Percentiles rank a stretch among this genome's conserved stretches.
Evolutionary conservation across 345 rosid species (phyloP).

Genomic region (Brassica carinata): DNA sequence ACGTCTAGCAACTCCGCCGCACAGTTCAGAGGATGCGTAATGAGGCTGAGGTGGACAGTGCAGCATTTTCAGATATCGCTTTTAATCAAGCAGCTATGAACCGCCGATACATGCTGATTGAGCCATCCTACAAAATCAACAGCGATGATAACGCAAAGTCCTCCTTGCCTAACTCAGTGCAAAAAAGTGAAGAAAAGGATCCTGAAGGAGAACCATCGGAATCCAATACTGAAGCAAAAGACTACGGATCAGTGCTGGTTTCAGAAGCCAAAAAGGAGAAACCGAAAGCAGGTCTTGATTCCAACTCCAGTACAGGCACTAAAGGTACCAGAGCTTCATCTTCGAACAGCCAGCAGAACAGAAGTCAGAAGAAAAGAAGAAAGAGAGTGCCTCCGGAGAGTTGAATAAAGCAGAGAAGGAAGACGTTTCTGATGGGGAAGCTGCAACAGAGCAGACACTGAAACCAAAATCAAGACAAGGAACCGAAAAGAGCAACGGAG

Average conservation of each 20-base stretch:
- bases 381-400: slow-evolving; percentile 33
- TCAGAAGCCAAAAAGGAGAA: slow-evolving; percentile 46
- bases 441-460: slow-evolving; percentile 20
- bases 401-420: not conserved
- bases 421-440: slow-evolving; percentile 28
- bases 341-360: not conserved
- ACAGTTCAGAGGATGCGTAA: slow-evolving; percentile 75
- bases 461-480: slow-evolving; percentile 34
- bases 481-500: slow-evolving; percentile 26
- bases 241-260: slow-evolving; percentile 36
- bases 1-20: slow-evolving; percentile 93
- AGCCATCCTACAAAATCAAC: slow-evolving; percentile 73
- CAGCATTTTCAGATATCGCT: slow-evolving; percentile 62
- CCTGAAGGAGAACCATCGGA: slow-evolving; percentile 46
- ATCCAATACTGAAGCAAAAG: slow-evolving; percentile 30
- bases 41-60: slow-evolving; percentile 70
- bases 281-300: slow-evolving; percentile 20
- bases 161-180: slow-evolving; percentile 44
- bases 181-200: slow-evolving; percentile 55
- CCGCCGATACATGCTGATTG: slow-evolving; percentile 68
- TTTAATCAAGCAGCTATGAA: slow-evolving; percentile 55
- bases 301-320: slow-evolving; percentile 34
- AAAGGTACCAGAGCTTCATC: slow-evolving; percentile 11
- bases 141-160: slow-evolving; percentile 60
- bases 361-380: slow-evolving; percentile 39